Base-by-base conservation (phyloP, 441 rosid genomes). In the Omphalea diandra region DNA sequence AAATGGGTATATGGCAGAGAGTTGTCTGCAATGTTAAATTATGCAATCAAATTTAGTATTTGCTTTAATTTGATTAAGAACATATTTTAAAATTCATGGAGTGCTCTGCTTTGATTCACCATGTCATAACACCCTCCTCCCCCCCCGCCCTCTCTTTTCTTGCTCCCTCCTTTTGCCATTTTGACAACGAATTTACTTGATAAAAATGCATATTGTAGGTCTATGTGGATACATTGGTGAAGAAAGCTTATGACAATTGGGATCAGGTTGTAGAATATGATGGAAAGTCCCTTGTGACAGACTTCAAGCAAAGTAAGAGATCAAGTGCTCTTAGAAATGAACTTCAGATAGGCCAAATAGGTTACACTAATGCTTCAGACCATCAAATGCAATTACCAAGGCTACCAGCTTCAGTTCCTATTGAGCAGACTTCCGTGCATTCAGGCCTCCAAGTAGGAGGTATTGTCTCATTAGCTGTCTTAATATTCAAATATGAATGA, bases 181-280 rank as follows among this genome's bases (percentile, higher is more conserved):
- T 24, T 20, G 6, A 20, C 12, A 26, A 24, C 24, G 33, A 40
- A 0, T 26, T 59, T 3, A 32, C 47, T 47, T 9, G 26, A 22
- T 17, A 11, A 49, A 64, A 41, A 12, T 57, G 65, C 12, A 77
- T 80, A 63, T 49, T 86, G 76, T 88, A 96, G 99, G 73, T 93
- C 26, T 91, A 80, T 81, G 97, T 96, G 40, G 99, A 96, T 80
- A 67, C 91, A 15, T 76, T 87, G 77, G 89, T 96, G 83, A 96
- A 91, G 87, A 93, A 90, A 80, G 99, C 99, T 38, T 96, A 96
- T 85, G 99, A 93, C 1, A 88, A 91, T 71, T 96, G 99, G 99
- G 77, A 72, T 79, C 82, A 81, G 72, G 99, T 91, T 44, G 71
- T 93, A 67, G 97, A 96, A 76, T 93, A 93, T 80, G 98, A 93